phyloP scores from a whole-genome alignment of 2,329 filamentous ascomycete genomes.

The Helminthosporium solani region DNA sequence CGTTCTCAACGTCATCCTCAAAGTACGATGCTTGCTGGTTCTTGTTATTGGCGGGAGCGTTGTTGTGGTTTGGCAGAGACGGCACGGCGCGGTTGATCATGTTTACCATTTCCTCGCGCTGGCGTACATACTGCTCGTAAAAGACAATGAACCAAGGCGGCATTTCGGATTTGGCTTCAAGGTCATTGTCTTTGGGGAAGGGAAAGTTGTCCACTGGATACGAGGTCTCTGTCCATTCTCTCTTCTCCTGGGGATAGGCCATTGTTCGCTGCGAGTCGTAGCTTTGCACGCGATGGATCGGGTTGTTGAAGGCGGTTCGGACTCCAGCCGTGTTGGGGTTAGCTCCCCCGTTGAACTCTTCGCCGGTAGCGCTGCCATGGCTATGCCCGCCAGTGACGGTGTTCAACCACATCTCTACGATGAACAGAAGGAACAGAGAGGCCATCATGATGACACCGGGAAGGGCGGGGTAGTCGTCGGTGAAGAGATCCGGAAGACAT shows the following conservation, averaged over 20 bases:
- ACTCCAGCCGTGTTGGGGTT: constrained; percentile 21
- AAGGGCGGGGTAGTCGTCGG: constrained; percentile 60
- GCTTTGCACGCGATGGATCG: constrained; percentile 32
- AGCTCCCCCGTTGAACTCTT: constrained; percentile 29
- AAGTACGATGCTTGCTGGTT: constrained; percentile 37
- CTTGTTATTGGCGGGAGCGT: constrained; percentile 18
- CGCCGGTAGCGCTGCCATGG: constrained; percentile 58
- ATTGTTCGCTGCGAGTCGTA: constrained; percentile 41
- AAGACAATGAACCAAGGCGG: constrained; percentile 64
- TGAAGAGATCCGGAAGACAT: constrained; percentile 61
- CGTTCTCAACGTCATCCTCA: constrained; percentile 38
- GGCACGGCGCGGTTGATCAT: constrained; percentile 50
- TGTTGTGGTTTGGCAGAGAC: constrained; percentile 32
- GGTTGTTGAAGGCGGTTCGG: constrained; percentile 34
- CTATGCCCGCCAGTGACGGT: constrained; percentile 60
- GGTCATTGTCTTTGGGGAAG: constrained; percentile 26
- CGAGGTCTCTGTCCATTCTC: constrained; percentile 34
- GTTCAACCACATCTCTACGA: constrained; percentile 64
- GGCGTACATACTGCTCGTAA: constrained; percentile 63
- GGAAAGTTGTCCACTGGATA: constrained; percentile 34
- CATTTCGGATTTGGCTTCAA: constrained; percentile 49
- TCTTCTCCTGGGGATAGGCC: constrained; percentile 37
- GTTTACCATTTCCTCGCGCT: constrained; percentile 59
- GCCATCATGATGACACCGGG: constrained; percentile 67
- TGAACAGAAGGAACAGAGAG: constrained; percentile 61